Conservation (phyloP, 306 rosid genomes). For the Gastrolobium villosum region DNA sequence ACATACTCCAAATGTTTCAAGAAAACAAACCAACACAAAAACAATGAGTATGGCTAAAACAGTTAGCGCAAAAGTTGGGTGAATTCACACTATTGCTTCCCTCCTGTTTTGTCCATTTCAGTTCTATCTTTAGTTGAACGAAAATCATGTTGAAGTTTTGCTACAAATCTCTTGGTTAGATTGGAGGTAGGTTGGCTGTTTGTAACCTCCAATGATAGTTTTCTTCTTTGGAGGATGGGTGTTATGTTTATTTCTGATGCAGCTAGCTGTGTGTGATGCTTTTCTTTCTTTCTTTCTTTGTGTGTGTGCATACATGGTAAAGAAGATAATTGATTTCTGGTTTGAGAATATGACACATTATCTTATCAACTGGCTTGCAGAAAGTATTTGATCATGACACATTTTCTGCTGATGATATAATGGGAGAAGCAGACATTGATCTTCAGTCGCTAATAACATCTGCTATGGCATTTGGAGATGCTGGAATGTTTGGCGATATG, state of each 20-base stretch:
- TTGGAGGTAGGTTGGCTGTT: background rate
- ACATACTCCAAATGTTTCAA: background rate
- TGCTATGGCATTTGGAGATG: constrained; percentile 94
- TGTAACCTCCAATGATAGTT: background rate
- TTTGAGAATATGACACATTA: constrained; percentile 15
- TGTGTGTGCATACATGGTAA: background rate
- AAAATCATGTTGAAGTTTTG: constrained; percentile 4
- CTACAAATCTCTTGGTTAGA: constrained; percentile 14
- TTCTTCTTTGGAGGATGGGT: background rate
- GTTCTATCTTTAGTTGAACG: constrained; percentile 7
- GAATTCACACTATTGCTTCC: background rate
- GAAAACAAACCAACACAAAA: background rate
- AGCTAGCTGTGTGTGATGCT: background rate
- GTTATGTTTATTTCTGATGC: background rate
- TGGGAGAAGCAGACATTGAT: constrained; percentile 99
- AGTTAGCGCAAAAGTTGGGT: background rate
- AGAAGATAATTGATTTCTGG: background rate
- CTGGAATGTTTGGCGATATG: constrained; percentile 92
- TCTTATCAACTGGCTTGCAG: constrained; percentile 61
- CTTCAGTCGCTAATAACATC: constrained; percentile 96
- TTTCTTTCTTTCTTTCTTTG: background rate
- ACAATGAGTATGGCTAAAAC: background rate
- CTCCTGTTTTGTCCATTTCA: constrained; percentile 12
- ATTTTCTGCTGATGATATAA: constrained; percentile 95
- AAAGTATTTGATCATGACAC: constrained; percentile 87